Conservation (phyloP, 208 protist genomes). For the Porcisia deanei region DNA sequence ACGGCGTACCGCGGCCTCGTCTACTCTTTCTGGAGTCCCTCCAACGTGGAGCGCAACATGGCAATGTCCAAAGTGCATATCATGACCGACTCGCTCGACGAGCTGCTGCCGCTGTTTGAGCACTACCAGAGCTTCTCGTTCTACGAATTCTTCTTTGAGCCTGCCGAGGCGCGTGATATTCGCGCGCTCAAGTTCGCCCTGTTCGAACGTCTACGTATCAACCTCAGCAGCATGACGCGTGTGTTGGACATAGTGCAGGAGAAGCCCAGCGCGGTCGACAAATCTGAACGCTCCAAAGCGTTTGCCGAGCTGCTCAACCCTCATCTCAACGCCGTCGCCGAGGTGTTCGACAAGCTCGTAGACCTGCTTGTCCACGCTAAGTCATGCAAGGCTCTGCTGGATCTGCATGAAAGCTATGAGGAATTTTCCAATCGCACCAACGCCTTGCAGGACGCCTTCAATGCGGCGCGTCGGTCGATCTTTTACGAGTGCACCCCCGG, state of each 20-base stretch:
- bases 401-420: slow-evolving; percentile 41
- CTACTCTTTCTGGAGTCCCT: slow-evolving; percentile 84
- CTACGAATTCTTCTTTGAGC: slow-evolving; percentile 86
- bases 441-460: slow-evolving; percentile 67
- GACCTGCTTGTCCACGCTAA: slow-evolving; percentile 52
- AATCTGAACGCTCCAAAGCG: slow-evolving; percentile 63
- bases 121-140: slow-evolving; percentile 68
- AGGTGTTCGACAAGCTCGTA: slow-evolving; percentile 69
- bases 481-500: slow-evolving; percentile 80
- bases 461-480: slow-evolving; percentile 60
- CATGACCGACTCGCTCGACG: slow-evolving; percentile 71
- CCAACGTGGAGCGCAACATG: slow-evolving; percentile 87
- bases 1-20: slow-evolving; percentile 72
- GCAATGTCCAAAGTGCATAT: slow-evolving; percentile 80
- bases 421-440: slow-evolving; percentile 48
- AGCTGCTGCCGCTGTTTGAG: slow-evolving; percentile 59
- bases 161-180: slow-evolving; percentile 58
- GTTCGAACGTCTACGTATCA: slow-evolving; percentile 68
- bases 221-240: slow-evolving; percentile 79
- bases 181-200: slow-evolving; percentile 65
- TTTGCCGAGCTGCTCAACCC: slow-evolving; percentile 68
- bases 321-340: slow-evolving; percentile 54
- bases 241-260: slow-evolving; percentile 83
- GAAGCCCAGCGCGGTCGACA: slow-evolving; percentile 70
- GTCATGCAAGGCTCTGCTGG: slow-evolving; percentile 40